phyloP scores from a whole-genome alignment of 129 eudicot species.

The Smallanthus sonchifolius region DNA sequence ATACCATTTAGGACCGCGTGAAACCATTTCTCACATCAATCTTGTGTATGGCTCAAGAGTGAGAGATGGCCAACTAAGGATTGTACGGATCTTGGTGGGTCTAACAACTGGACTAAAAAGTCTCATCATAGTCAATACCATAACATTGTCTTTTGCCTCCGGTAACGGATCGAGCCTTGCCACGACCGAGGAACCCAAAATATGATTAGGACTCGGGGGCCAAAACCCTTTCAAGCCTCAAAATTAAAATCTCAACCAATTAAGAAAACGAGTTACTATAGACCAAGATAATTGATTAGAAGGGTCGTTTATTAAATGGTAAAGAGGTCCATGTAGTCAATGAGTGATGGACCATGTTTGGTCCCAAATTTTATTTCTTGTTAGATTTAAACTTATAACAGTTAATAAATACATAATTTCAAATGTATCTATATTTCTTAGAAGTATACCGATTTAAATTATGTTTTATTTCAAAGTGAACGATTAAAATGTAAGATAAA shows the following conservation, averaged over 20 bases:
- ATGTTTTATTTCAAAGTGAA: too few species aligned
- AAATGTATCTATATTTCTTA: too few species aligned
- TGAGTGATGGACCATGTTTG: not conserved
- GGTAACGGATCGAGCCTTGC: not conserved
- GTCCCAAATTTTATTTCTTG: too few species aligned
- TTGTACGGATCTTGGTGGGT: too few species aligned
- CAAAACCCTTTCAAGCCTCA: not conserved
- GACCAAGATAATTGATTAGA: not conserved
- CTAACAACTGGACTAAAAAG: not conserved
- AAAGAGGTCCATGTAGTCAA: not conserved
- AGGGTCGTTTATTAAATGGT: not conserved
- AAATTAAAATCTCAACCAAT: not conserved
- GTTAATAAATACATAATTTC: too few species aligned
- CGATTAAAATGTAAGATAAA: too few species aligned
- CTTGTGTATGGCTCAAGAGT: too few species aligned
- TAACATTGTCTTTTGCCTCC: not conserved
- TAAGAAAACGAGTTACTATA: not conserved
- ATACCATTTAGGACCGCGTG: too few species aligned
- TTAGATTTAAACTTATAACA: too few species aligned
- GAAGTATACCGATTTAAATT: too few species aligned
- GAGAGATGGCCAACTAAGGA: too few species aligned
- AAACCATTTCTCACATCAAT: too few species aligned
- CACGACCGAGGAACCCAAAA: not conserved
- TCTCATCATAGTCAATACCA: not conserved
- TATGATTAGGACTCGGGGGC: not conserved